Conservation (phyloP, 805 yeast species). For the Metschnikowia matae region DNA sequence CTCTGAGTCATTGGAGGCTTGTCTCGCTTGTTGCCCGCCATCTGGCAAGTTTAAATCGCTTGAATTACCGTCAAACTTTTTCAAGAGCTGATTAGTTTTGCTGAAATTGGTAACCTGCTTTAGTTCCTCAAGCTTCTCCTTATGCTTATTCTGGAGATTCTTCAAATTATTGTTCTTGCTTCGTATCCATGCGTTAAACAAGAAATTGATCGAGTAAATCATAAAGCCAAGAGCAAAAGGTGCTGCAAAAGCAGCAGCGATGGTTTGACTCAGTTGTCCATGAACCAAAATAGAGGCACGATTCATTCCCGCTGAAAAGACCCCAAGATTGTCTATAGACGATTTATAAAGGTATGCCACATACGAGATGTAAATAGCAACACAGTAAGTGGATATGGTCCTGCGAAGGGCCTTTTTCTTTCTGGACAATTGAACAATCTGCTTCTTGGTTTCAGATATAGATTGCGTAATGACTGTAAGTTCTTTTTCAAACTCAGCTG, state of each 20-base stretch:
- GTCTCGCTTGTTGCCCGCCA: not conserved
- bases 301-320: slow-evolving; percentile 15
- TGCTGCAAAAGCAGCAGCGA: slow-evolving; percentile 17
- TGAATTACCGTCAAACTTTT: slow-evolving; percentile 39
- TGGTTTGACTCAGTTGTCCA: slow-evolving; percentile 21
- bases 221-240: slow-evolving; percentile 24
- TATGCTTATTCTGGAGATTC: slow-evolving; percentile 42
- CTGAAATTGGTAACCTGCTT: slow-evolving; percentile 71
- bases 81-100: slow-evolving; percentile 68
- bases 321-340: slow-evolving; percentile 9
- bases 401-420: slow-evolving; percentile 18
- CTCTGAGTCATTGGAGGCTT: not conserved
- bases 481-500: slow-evolving; percentile 42
- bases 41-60: slow-evolving; percentile 3
- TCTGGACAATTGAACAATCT: slow-evolving; percentile 15
- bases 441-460: slow-evolving; percentile 28
- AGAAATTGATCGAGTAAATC: slow-evolving; percentile 15
- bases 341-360: slow-evolving; percentile 22
- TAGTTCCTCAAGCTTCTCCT: slow-evolving; percentile 57
- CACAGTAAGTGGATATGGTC: slow-evolving; percentile 16
- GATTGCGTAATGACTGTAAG: slow-evolving; percentile 34
- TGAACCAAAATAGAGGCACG: slow-evolving; percentile 22
- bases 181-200: slow-evolving; percentile 21
- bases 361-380: slow-evolving; percentile 21
- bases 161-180: slow-evolving; percentile 20